phyloP scores from a whole-genome alignment of 768 basidiomycete genomes.

The Fomitopsis serialis region DNA sequence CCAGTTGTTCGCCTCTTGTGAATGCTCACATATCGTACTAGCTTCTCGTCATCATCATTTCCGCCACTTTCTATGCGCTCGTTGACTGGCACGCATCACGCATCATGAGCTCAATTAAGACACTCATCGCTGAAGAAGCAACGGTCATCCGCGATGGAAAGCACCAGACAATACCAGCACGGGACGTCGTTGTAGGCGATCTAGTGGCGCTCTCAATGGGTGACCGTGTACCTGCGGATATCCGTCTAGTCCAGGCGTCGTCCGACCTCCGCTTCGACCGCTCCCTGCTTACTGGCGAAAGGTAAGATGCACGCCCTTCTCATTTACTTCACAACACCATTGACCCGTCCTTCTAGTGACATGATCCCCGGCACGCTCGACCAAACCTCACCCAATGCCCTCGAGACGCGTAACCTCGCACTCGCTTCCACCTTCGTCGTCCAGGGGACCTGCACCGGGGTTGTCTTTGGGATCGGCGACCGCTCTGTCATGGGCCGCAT shows the following conservation, averaged over 20 bases:
- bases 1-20: constrained; percentile 36
- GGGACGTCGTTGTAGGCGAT: constrained; percentile 63
- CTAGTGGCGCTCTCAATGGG: constrained; percentile 58
- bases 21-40: constrained; percentile 29
- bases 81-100: constrained; percentile 52
- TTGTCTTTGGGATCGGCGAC: constrained; percentile 46
- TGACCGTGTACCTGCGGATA: constrained; percentile 66
- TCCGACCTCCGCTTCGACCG: constrained; percentile 60
- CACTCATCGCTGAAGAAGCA: constrained; percentile 61
- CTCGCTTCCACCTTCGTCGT: constrained; percentile 51
- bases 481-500: constrained; percentile 43
- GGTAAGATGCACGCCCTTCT: constrained; percentile 29
- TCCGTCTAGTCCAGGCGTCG: constrained; percentile 54
- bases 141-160: constrained; percentile 51
- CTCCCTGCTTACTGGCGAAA: constrained; percentile 60
- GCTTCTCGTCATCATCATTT: constrained; percentile 38
- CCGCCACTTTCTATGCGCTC: constrained; percentile 42
- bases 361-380: constrained; percentile 41
- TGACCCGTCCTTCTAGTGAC: constrained; percentile 27
- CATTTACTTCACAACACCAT: constrained; percentile 12
- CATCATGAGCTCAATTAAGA: constrained; percentile 59
- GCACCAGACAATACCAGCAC: constrained; percentile 41
- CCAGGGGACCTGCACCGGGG: constrained; percentile 40
- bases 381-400: constrained; percentile 23
- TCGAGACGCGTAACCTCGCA: constrained; percentile 52